phyloP scores from a whole-genome alignment of 2,329 filamentous ascomycete species.

The Arthrobotrys musiformis region DNA sequence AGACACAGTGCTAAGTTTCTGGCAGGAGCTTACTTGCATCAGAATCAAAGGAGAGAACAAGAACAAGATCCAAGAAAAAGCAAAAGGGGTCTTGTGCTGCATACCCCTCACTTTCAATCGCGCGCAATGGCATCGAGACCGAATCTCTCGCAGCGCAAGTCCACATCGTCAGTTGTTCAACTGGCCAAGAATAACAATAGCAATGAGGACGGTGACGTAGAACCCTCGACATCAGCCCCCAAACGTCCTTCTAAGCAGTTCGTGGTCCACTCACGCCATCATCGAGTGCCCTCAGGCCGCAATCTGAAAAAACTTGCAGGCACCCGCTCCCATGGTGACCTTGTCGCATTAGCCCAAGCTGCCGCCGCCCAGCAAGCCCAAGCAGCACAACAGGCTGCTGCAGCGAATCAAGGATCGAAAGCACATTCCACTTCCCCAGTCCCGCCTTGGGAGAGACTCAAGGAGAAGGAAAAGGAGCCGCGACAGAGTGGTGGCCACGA shows the following conservation, averaged over 20 bases:
- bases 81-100: constrained; percentile 27
- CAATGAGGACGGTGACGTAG: constrained; percentile 54
- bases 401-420: constrained; percentile 53
- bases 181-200: constrained; percentile 50
- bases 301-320: constrained; percentile 55
- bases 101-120: constrained; percentile 54
- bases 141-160: constrained; percentile 50
- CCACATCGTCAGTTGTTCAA: constrained; percentile 53
- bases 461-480: constrained; percentile 32
- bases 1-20: constrained; percentile 17
- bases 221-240: constrained; percentile 52
- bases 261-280: constrained; percentile 55
- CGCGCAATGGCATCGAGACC: constrained; percentile 55
- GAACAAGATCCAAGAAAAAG: constrained; percentile 5
- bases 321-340: constrained; percentile 54
- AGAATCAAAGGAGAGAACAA: not conserved
- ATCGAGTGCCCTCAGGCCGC: constrained; percentile 52
- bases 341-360: constrained; percentile 52
- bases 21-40: constrained; percentile 25
- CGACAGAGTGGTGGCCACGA: constrained; percentile 52
- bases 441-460: constrained; percentile 49
- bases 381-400: constrained; percentile 31
- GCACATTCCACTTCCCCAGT: constrained; percentile 50
- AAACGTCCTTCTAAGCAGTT: constrained; percentile 54
- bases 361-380: constrained; percentile 46